Base-by-base conservation (phyloP, 2,329 filamentous ascomycete species). In the Ampelomyces quisqualis region DNA sequence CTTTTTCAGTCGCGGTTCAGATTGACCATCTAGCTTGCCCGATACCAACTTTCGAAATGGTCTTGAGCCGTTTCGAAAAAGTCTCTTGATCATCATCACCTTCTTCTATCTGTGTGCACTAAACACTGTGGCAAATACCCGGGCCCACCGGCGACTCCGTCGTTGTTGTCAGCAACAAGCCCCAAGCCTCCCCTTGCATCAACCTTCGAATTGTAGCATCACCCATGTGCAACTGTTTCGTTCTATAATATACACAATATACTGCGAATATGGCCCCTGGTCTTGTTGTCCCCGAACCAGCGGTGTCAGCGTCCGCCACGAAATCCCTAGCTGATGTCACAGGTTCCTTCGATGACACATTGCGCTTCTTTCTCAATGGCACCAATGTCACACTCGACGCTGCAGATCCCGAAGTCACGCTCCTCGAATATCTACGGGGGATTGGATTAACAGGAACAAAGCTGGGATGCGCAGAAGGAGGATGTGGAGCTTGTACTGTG, bases 401-500 rank as follows among this genome's bases (percentile, higher is more conserved):
- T 9, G 82, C 93, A 37, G 90, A 97, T 61, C 93, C 93, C 0
- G 91, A 97, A 65, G 77, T 90, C 33, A 98, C 93, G 0, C 77
- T 98, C 21, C 75, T 98, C 5, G 91, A 97, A 67, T 98, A 97
- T 58, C 77, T 98, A 26, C 80, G 93, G 49, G 91, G 90, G 14
- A 87, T 97, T 63, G 93, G 93, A 0, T 74, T 97, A 56, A 97
- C 91, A 4, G 93, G 93, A 10, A 97, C 93, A 9, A 98, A 98
- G 70, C 78, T 97, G 70, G 93, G 93, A 33, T 98, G 93, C 72
- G 89, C 89, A 34, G 93, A 98, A 73, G 93, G 93, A 49, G 93
- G 93, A 2, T 98, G 93, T 63, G 93, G 93, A 58, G 93, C 93
- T 51, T 97, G 91, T 65, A 97, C 91, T 29, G 89, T 97, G 31